Conservation (phyloP, 2,329 filamentous ascomycete species). For the Alternaria arborescens region DNA sequence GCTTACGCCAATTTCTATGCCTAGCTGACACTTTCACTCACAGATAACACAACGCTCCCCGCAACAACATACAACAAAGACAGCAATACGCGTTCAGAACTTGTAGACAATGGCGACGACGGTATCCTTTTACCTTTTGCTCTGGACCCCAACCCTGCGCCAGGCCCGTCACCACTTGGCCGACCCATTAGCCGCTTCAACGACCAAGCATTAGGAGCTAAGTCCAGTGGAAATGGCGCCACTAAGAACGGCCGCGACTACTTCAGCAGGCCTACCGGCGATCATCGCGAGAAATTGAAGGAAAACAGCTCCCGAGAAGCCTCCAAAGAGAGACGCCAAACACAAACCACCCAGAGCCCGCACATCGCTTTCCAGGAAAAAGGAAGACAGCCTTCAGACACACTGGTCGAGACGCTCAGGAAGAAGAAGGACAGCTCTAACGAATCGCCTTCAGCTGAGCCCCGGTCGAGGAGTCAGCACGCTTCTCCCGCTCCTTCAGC, state of each 20-base stretch:
- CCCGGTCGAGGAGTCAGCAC: slow-evolving; percentile 58
- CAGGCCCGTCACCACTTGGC: slow-evolving; percentile 50
- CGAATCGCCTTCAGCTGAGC: slow-evolving; percentile 51
- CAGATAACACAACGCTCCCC: slow-evolving; percentile 73
- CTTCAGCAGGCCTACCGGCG: slow-evolving; percentile 51
- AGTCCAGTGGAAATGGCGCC: slow-evolving; percentile 32
- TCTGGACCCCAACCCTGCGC: slow-evolving; percentile 59
- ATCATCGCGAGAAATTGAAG: slow-evolving; percentile 53
- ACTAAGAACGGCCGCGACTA: slow-evolving; percentile 53
- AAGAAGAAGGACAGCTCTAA: slow-evolving; percentile 52
- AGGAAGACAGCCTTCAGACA: slow-evolving; percentile 70
- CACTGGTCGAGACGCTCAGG: slow-evolving; percentile 64
- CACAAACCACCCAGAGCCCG: slow-evolving; percentile 66
- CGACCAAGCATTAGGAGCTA: slow-evolving; percentile 31
- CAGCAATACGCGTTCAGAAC: slow-evolving; percentile 77
- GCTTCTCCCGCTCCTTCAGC: slow-evolving; percentile 46
- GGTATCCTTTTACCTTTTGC: slow-evolving; percentile 61
- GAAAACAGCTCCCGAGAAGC: slow-evolving; percentile 56
- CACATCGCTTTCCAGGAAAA: slow-evolving; percentile 94
- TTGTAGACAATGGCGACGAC: slow-evolving; percentile 68
- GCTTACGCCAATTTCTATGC: not conserved
- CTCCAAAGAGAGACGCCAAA: slow-evolving; percentile 53
- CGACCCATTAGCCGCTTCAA: slow-evolving; percentile 44
- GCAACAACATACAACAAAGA: slow-evolving; percentile 76
- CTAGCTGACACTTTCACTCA: slow-evolving; percentile 22